Percentiles rank a stretch among this genome's conserved stretches.
phyloP scores from a whole-genome alignment of 306 rosid genomes.

The Prosopis cineraria region DNA sequence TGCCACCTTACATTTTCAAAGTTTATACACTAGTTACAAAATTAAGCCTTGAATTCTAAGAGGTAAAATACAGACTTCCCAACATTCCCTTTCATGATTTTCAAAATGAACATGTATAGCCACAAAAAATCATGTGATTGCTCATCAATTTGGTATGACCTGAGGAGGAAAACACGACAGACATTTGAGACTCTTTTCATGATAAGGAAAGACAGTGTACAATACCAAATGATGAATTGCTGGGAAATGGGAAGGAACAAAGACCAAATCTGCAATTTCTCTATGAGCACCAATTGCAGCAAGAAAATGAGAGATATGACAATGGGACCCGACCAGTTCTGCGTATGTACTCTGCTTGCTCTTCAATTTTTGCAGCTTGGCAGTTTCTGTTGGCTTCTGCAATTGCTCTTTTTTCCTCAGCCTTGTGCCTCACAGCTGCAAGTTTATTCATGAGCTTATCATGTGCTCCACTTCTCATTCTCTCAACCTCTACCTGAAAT shows the following conservation, averaged over 20 bases:
- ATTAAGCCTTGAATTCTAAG: not conserved
- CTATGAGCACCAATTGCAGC: slow-evolving; percentile 75
- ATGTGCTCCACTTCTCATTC: slow-evolving; percentile 70
- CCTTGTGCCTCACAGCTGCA: slow-evolving; percentile 77
- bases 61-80: not conserved
- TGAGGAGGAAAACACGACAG: slow-evolving; percentile 29
- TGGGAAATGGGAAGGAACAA: slow-evolving; percentile 17
- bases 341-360: slow-evolving; percentile 76
- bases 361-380: slow-evolving; percentile 78
- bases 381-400: slow-evolving; percentile 77
- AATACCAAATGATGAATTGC: slow-evolving; percentile 19
- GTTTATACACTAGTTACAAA: not conserved
- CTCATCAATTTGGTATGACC: slow-evolving; percentile 6
- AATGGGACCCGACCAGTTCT: slow-evolving; percentile 81
- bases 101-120: not conserved
- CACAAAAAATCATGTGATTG: not conserved
- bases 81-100: not conserved
- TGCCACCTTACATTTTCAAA: not conserved
- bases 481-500: slow-evolving; percentile 90
- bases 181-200: slow-evolving; percentile 16
- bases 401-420: slow-evolving; percentile 86
- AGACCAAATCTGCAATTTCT: not conserved
- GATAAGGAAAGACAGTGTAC: slow-evolving; percentile 27
- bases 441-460: slow-evolving; percentile 82
- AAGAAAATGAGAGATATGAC: slow-evolving; percentile 54